phyloP scores from a whole-genome alignment of 1,284 basidiomycete species.

The Inonotus hispidus region DNA sequence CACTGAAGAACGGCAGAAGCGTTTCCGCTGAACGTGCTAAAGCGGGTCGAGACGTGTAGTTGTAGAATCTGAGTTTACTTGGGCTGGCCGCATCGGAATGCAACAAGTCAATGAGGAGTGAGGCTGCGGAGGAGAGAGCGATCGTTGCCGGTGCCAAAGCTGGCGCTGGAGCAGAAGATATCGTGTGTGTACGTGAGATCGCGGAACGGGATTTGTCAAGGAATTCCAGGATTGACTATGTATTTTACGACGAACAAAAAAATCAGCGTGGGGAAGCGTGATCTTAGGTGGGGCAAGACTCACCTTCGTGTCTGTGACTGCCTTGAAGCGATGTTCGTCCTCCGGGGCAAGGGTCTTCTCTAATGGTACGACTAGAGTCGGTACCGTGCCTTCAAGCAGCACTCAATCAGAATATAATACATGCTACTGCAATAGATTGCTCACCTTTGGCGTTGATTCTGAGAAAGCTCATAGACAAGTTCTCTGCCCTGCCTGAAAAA shows the following conservation, averaged over 20 bases:
- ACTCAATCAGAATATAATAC: not conserved
- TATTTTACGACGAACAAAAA: slow-evolving; percentile 3
- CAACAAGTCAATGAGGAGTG: slow-evolving; percentile 57
- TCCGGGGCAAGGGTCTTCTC: slow-evolving; percentile 66
- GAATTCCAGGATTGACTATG: slow-evolving; percentile 71
- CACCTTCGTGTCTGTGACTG: slow-evolving; percentile 72
- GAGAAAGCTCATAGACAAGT: slow-evolving; percentile 59
- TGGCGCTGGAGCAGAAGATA: slow-evolving; percentile 69
- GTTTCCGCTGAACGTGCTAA: slow-evolving; percentile 37
- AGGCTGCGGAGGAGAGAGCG: slow-evolving; percentile 53
- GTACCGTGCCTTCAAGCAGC: slow-evolving; percentile 61
- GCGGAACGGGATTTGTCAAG: slow-evolving; percentile 75
- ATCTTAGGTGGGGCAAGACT: slow-evolving; percentile 20
- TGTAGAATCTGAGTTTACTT: slow-evolving; percentile 43
- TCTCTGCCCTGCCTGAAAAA: slow-evolving; percentile 56
- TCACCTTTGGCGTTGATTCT: slow-evolving; percentile 75
- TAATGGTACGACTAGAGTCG: slow-evolving; percentile 78
- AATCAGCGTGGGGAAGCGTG: slow-evolving; percentile 7
- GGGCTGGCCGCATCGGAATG: slow-evolving; percentile 55
- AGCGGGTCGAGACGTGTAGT: slow-evolving; percentile 44
- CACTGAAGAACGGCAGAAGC: slow-evolving; percentile 40
- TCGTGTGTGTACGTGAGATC: slow-evolving; percentile 59
- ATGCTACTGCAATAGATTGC: not conserved
- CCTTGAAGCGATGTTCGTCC: slow-evolving; percentile 76
- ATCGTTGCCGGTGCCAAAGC: slow-evolving; percentile 77